phyloP scores from a whole-genome alignment of 2,329 filamentous ascomycete genomes.

The Ramularia endophylla region DNA sequence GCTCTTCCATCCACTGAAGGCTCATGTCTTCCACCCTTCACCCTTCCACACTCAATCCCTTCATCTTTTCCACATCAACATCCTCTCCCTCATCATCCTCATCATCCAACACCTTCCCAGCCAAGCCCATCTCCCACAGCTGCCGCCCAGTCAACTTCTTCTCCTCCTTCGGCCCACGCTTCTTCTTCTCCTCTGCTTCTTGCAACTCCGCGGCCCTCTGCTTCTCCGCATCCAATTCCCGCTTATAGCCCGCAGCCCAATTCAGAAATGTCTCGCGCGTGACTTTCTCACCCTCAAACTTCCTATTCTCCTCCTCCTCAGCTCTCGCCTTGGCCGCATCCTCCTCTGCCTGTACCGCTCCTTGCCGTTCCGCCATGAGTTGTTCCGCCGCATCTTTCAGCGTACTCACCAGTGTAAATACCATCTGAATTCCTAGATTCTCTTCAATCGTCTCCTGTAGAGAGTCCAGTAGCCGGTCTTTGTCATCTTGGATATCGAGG shows the following conservation, averaged over 20 bases:
- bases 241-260: conserved; percentile 73
- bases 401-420: conserved; percentile 82
- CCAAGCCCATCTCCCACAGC: conserved; percentile 45
- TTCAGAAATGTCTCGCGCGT: conserved; percentile 77
- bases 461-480: conserved; percentile 62
- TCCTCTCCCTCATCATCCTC: conserved; percentile 61
- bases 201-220: conserved; percentile 52
- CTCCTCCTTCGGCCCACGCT: conserved; percentile 60
- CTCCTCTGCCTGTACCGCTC: conserved; percentile 50
- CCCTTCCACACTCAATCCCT: conserved; percentile 61
- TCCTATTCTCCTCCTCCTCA: conserved; percentile 91
- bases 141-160: conserved; percentile 65
- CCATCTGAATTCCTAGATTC: conserved; percentile 94
- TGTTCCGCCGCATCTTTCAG: conserved; percentile 89
- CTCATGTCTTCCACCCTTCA: no score
- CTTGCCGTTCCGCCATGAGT: conserved; percentile 68
- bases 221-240: conserved; percentile 73
- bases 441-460: conserved; percentile 76
- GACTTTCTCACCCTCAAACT: conserved; percentile 88
- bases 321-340: conserved; percentile 53
- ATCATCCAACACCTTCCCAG: conserved; percentile 60
- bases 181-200: conserved; percentile 62
- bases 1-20: no score
- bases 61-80: conserved; percentile 55
- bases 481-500: conserved; percentile 77